Conservation (phyloP, 768 basidiomycete genomes). For the Hygrophorus russula region DNA sequence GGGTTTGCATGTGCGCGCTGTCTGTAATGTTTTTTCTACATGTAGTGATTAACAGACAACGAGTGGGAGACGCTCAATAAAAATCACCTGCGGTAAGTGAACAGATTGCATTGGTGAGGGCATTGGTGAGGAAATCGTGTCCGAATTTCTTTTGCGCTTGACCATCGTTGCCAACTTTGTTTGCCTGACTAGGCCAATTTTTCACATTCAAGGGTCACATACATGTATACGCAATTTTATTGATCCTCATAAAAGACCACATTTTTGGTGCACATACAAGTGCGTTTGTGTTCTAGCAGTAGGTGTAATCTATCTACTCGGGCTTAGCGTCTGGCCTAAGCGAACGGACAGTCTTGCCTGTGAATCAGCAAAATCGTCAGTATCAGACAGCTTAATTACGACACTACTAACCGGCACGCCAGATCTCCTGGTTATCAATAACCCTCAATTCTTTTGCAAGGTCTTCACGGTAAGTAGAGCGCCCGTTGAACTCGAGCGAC, state of each 20-base stretch:
- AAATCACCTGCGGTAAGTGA: slow-evolving; percentile 37
- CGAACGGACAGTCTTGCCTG: slow-evolving; percentile 83
- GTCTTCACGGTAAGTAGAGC: slow-evolving; percentile 85
- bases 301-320: slow-evolving; percentile 22
- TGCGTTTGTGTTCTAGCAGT: slow-evolving; percentile 1
- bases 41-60: background rate
- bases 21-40: slow-evolving; percentile 73
- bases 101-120: background rate
- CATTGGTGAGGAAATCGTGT: slow-evolving; percentile 4
- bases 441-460: slow-evolving; percentile 86
- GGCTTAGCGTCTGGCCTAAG: slow-evolving; percentile 80
- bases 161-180: slow-evolving; percentile 14
- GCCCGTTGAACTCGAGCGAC: slow-evolving; percentile 91
- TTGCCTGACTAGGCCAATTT: too few relatives aligned
- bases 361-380: slow-evolving; percentile 1
- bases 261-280: background rate
- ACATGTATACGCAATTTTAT: too few relatives aligned
- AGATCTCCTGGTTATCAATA: slow-evolving; percentile 98
- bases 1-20: slow-evolving; percentile 81
- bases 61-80: background rate
- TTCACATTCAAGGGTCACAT: too few relatives aligned
- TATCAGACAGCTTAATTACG: background rate
- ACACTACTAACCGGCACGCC: slow-evolving; percentile 63
- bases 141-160: slow-evolving; percentile 21
- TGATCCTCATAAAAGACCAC: too few relatives aligned